These are phyloP conservation scores for Elsinoe arachidis DNA, from an alignment of 2,329 filamentous ascomycete genomes.

Conservation along the genomic window DNA sequence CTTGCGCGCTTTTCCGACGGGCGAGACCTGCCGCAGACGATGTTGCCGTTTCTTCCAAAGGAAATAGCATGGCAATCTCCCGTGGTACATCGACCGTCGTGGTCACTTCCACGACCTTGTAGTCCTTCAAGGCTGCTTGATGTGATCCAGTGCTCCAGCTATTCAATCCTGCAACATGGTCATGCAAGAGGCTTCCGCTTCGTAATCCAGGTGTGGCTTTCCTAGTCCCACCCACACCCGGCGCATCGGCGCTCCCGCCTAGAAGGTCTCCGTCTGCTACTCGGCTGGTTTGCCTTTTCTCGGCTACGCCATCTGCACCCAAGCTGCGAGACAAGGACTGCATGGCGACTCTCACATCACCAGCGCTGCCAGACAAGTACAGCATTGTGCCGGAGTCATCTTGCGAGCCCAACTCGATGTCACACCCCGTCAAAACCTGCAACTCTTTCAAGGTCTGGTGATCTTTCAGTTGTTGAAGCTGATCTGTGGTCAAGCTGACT, in stretches of 20 bases:
- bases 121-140: background rate
- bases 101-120: slow-evolving; percentile 1
- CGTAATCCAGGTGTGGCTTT: too few species aligned
- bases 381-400: background rate
- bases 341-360: background rate
- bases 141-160: too few species aligned
- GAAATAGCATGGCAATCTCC: slow-evolving; percentile 1
- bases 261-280: background rate
- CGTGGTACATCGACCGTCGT: background rate
- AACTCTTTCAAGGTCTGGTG: background rate
- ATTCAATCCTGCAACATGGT: too few species aligned
- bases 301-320: background rate
- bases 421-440: background rate
- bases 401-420: background rate
- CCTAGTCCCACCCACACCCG: too few species aligned
- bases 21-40: background rate
- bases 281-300: background rate
- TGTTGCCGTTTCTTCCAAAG: background rate
- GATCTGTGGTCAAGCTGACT: background rate
- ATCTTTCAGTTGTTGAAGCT: background rate
- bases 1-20: background rate
- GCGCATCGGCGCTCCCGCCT: too few species aligned
- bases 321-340: background rate
- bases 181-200: too few species aligned
- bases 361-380: background rate